These are phyloP conservation scores for Pythium rishiriense DNA, from an alignment of 352 stramenopile species.

Conservation along the genomic window DNA sequence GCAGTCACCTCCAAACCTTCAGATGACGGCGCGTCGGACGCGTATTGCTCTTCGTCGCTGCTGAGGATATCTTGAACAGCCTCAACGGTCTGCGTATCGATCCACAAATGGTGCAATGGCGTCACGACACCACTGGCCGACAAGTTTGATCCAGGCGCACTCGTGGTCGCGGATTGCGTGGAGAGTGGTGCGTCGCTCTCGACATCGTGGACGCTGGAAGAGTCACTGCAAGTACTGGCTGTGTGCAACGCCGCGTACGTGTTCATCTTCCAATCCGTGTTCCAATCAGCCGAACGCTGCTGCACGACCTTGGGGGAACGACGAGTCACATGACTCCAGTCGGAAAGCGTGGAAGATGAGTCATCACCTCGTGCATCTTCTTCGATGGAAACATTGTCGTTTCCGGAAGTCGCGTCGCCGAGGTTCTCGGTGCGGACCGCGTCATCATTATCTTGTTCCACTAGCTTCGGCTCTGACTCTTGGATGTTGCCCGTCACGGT, in stretches of 20 bases:
- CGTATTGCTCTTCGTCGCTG: neutral
- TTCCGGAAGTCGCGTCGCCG: neutral
- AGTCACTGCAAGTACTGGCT: neutral
- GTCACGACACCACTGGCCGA: too few relatives aligned
- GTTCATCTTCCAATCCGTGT: slow-evolving; percentile 11
- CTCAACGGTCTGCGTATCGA: too few relatives aligned
- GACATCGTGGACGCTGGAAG: neutral
- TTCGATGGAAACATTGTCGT: neutral
- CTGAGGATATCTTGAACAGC: too few relatives aligned
- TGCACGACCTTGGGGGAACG: neutral
- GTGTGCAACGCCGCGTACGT: neutral
- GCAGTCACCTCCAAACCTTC: neutral
- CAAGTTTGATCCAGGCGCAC: too few relatives aligned
- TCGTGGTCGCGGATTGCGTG: too few relatives aligned
- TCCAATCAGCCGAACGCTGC: neutral
- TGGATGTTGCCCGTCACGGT: neutral
- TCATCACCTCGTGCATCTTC: too few relatives aligned
- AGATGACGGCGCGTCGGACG: neutral
- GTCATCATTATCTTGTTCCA: neutral
- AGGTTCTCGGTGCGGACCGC: too few relatives aligned
- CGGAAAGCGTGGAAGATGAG: neutral
- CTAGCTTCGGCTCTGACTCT: neutral
- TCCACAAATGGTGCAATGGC: too few relatives aligned
- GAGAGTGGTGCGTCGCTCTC: too few relatives aligned
- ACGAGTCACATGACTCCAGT: neutral